phyloP scores from a whole-genome alignment of 2,329 filamentous ascomycete species.

The Phialocephala sp. region DNA sequence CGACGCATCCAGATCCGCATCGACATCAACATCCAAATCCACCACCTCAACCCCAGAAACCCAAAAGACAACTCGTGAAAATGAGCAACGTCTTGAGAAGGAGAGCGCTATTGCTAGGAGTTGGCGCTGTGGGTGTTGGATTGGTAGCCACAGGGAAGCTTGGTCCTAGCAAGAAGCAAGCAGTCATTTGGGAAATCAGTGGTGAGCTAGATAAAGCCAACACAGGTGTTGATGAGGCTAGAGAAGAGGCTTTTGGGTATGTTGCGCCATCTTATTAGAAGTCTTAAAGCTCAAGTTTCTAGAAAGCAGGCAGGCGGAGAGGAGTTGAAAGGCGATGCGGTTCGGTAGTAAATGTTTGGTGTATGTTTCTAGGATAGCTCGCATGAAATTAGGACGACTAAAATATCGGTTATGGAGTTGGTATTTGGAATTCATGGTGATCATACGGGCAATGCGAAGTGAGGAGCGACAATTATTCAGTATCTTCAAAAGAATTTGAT shows the following conservation, averaged over 20 bases:
- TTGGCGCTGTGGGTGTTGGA: constrained; percentile 5
- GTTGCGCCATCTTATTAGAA: background rate
- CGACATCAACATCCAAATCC: background rate
- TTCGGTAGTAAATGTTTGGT: background rate
- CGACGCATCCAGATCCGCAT: background rate
- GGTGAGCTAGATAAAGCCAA: constrained; percentile 19
- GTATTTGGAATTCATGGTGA: background rate
- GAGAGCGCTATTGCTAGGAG: constrained; percentile 3
- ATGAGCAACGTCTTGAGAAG: background rate
- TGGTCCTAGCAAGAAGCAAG: constrained; percentile 20
- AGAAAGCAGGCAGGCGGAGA: constrained; percentile 12
- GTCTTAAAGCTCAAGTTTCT: background rate
- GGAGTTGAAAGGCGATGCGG: constrained; percentile 6
- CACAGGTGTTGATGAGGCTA: constrained; percentile 8
- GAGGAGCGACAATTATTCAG: background rate
- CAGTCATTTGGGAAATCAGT: constrained; percentile 16
- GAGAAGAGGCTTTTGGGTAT: constrained; percentile 21
- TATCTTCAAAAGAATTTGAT: constrained; percentile 1
- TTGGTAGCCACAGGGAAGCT: constrained; percentile 10
- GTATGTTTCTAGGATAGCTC: background rate
- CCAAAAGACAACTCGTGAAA: background rate
- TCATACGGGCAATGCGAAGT: background rate
- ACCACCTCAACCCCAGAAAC: background rate
- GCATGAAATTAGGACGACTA: background rate
- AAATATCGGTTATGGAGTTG: background rate